Evolutionary conservation across 2,329 filamentous ascomycete species (phyloP).

Genomic region (Cladosporium phlei): DNA sequence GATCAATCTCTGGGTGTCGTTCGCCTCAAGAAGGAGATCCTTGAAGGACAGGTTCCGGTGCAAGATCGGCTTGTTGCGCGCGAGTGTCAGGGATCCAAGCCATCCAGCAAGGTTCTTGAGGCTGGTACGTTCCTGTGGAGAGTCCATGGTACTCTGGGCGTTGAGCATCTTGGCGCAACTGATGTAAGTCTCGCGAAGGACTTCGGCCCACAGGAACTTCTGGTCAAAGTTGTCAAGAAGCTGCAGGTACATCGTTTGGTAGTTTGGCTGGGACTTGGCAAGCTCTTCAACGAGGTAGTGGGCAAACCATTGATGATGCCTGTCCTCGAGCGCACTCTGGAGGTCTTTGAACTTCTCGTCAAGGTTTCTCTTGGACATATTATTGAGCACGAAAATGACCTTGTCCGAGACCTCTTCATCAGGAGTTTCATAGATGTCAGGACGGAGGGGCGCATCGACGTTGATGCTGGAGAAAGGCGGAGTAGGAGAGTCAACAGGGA

Average conservation of each 20-base stretch:
- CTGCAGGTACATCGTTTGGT: constrained; percentile 87
- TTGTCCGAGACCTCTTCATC: constrained; percentile 82
- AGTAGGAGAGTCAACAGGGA: constrained; percentile 54
- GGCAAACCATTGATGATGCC: constrained; percentile 94
- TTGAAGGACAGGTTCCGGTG: constrained; percentile 97
- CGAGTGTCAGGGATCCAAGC: constrained; percentile 89
- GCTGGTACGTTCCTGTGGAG: constrained; percentile 76
- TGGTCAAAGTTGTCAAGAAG: constrained; percentile 79
- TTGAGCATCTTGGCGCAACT: constrained; percentile 85
- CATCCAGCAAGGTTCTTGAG: constrained; percentile 91
- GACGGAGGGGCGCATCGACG: constrained; percentile 62
- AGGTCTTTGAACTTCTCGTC: constrained; percentile 79
- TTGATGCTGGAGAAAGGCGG: constrained; percentile 75
- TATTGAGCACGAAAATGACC: constrained; percentile 94
- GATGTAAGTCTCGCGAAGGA: constrained; percentile 88
- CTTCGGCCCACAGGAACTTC: constrained; percentile 74
- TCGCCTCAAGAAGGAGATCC: constrained; percentile 86
- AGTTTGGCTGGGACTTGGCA: constrained; percentile 95
- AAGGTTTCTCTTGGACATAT: constrained; percentile 85
- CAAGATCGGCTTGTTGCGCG: constrained; percentile 89
- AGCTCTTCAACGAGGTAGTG: constrained; percentile 91
- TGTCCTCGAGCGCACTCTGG: constrained; percentile 68
- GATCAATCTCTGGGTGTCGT: constrained; percentile 84
- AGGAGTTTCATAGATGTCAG: constrained; percentile 71
- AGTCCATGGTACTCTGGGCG: constrained; percentile 79